Base-by-base conservation (phyloP, 306 rosid genomes). In the Crotalaria pallida region DNA sequence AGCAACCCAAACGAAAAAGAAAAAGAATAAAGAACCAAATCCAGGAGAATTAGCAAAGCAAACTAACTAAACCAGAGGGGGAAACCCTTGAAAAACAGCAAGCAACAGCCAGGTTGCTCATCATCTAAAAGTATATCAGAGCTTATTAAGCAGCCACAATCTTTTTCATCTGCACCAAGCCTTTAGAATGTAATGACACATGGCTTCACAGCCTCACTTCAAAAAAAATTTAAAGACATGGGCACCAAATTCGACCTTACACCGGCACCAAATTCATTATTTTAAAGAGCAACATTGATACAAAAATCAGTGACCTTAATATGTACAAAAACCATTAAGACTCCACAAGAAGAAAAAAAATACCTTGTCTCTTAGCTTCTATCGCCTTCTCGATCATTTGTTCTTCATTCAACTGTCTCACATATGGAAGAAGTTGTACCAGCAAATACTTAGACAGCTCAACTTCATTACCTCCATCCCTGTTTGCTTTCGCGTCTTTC, bases 351-450 rank as follows among this genome's bases (percentile, higher is more conserved):
- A n/a, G n/a, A n/a, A 4, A 72, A 67, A 7, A 49, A 5, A 56
- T 66, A 90, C 98, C 98, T 67, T 69, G 84, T 83, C 78, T 75
- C 58, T 73, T 81, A 7, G 98, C 94, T 79, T 90, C 98, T 36
- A 74, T 16, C 53, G 65, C 65, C 49, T 70, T 78, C 87, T 94
- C 97, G 15, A 23, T 13, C 77, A 36, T 57, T 75, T 90, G 96
- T 58, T 94, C 95, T 64, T 85, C 90, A 65, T 65, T 76, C 34
- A 94, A 72, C 56, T 61, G 82, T 66, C 65, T 84, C 67, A 94
- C 27, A 81, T 71, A 78, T 8, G 97, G 97, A 76, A 94, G 85
- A 72, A 94, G 82, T 4, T 6, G 33, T 59, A 79, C 77, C 27
- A 94, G 77, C 84, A 87, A 61, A 79, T 80, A 84, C 74, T 77